These are phyloP conservation scores for Trichocladium uniseriatum DNA, from an alignment of 495 filamentous ascomycete genomes.

Conservation along the genomic window DNA sequence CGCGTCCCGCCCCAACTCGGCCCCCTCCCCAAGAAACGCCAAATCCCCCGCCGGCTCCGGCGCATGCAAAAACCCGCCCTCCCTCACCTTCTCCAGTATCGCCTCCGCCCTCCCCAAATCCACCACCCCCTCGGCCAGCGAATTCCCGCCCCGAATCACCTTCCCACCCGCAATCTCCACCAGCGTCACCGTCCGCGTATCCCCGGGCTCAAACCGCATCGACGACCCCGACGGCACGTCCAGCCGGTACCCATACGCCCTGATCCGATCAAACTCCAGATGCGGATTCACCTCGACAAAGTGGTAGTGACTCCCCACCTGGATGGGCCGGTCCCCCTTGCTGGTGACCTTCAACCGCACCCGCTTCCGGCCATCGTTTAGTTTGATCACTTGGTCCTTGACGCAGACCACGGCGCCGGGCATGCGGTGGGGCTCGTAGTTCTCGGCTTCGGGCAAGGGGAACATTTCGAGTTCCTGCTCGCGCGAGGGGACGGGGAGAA, in stretches of 20 bases:
- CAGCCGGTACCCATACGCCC: constrained; percentile 75
- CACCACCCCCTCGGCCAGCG: constrained; percentile 62
- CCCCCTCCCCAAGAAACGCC: constrained; percentile 42
- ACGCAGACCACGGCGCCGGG: constrained; percentile 73
- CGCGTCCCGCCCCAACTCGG: constrained; percentile 63
- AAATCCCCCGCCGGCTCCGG: constrained; percentile 52
- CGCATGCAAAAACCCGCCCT: constrained; percentile 67
- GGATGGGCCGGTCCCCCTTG: constrained; percentile 84
- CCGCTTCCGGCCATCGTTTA: constrained; percentile 69
- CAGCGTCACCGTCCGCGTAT: constrained; percentile 83
- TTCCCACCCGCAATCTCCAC: constrained; percentile 81
- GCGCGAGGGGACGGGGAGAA: constrained; percentile 69
- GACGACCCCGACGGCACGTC: constrained; percentile 91
- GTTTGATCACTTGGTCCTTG: constrained; percentile 56
- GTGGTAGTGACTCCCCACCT: constrained; percentile 95
- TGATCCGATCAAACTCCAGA: constrained; percentile 81
- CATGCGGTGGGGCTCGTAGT: constrained; percentile 54
- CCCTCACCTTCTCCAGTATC: constrained; percentile 56
- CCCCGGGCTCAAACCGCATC: constrained; percentile 90
- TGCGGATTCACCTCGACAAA: constrained; percentile 90
- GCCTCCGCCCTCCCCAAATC: constrained; percentile 51
- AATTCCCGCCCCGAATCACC: constrained; percentile 81
- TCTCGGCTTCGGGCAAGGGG: constrained; percentile 47
- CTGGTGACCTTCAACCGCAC: constrained; percentile 70
- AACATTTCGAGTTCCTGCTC: constrained; percentile 45